These are phyloP conservation scores for Stachybotrys chartarum DNA, from an alignment of 2,329 filamentous ascomycete genomes.

Conservation along the genomic window DNA sequence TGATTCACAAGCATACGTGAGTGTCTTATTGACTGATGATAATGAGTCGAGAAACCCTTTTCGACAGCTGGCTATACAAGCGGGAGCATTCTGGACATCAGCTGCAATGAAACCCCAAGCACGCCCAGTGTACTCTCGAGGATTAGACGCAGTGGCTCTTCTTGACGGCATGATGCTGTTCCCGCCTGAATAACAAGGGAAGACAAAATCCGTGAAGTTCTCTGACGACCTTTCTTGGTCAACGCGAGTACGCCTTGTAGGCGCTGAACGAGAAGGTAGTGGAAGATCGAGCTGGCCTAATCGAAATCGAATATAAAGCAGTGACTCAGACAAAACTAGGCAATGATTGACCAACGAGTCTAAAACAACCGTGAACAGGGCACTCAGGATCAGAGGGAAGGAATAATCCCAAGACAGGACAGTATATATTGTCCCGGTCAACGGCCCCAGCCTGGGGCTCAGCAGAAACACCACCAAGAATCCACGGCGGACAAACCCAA, in stretches of 20 bases:
- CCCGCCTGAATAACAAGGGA: no score
- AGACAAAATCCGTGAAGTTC: no score
- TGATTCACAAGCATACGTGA: constrained; percentile 21
- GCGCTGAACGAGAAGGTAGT: no score
- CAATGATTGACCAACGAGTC: no score
- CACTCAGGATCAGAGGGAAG: no score
- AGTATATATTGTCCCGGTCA: neutral
- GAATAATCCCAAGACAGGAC: no score
- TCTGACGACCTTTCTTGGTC: no score
- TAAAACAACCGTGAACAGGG: no score
- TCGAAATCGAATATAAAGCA: no score
- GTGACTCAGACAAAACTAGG: no score
- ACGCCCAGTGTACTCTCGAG: constrained; percentile 3
- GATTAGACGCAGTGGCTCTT: neutral
- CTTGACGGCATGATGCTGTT: neutral
- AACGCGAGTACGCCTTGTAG: no score
- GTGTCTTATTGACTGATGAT: constrained; percentile 18
- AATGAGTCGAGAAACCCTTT: constrained; percentile 21
- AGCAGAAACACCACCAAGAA: neutral
- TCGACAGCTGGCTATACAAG: constrained; percentile 27
- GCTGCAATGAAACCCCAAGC: constrained; percentile 21
- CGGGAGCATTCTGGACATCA: constrained; percentile 20
- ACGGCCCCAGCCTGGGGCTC: neutral
- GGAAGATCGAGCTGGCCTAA: no score
- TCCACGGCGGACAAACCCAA: neutral